A percentile compares a stretch with the other conserved stretches of the same genome.
Evolutionary conservation across 2,329 filamentous ascomycete species (phyloP).

Genomic region (Arthrobotrys pseudoclavata): DNA sequence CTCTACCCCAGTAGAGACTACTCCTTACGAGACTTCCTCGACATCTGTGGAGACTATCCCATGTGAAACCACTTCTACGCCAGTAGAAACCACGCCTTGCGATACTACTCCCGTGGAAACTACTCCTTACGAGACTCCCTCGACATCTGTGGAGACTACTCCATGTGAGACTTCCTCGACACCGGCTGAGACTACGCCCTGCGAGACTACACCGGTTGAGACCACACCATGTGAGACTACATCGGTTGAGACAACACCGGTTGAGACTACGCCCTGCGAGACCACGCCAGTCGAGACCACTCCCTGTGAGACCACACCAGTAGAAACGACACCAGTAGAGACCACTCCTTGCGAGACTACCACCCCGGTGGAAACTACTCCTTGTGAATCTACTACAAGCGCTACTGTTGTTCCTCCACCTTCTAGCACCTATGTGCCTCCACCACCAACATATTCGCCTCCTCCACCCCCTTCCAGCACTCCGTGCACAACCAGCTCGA

Average conservation of each 20-base stretch:
- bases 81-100: background rate
- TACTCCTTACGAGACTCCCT: background rate
- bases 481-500: background rate
- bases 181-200: background rate
- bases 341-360: conserved; percentile 15
- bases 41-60: background rate
- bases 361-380: background rate
- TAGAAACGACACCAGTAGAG: conserved; percentile 2
- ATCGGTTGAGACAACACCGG: background rate
- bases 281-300: conserved; percentile 6
- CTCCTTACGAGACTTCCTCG: background rate
- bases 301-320: conserved; percentile 22
- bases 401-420: background rate
- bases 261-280: conserved; percentile 9
- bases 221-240: background rate
- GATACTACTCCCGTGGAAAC: background rate
- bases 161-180: background rate
- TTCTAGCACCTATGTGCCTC: conserved; percentile 4
- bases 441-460: conserved; percentile 15
- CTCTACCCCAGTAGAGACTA: background rate
- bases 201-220: background rate
- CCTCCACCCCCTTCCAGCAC: conserved; percentile 15
- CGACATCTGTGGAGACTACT: background rate
- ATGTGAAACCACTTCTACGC: background rate
- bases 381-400: conserved; percentile 23